Conservation (phyloP, 139 green algal species). For the Chlorella sp. region DNA sequence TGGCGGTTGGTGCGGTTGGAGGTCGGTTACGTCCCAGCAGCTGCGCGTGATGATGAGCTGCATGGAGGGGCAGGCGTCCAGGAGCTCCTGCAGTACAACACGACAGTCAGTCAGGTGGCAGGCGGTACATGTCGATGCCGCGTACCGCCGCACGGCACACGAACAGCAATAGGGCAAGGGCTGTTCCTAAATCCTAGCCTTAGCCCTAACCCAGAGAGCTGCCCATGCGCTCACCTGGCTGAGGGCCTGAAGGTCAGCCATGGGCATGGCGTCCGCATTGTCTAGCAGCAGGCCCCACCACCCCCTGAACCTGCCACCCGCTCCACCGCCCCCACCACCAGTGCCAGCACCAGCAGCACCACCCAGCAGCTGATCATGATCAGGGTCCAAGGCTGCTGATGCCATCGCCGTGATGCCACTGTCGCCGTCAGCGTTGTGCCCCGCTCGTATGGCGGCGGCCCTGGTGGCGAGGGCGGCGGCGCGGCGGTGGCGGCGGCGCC, state of each 20-base stretch:
- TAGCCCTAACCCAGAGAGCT: neutral
- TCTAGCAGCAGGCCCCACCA: slow-evolving; percentile 5
- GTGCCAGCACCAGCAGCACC: neutral
- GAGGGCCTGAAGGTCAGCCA: neutral
- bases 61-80: neutral
- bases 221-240: neutral
- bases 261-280: neutral
- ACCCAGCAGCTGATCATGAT: neutral
- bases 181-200: neutral
- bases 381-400: neutral
- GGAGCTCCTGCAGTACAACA: neutral
- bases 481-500: too few relatives aligned
- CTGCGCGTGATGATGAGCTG: neutral
- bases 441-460: too few relatives aligned
- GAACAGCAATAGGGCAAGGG: neutral
- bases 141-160: neutral
- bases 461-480: too few relatives aligned
- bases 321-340: neutral
- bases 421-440: too few relatives aligned
- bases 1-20: too few relatives aligned
- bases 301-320: neutral
- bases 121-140: too few relatives aligned
- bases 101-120: too few relatives aligned
- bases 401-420: too few relatives aligned
- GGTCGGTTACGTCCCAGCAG: neutral